These are phyloP conservation scores for Starmerella potacharoeniae DNA, from an alignment of 805 yeast genomes.

Conservation along the genomic window DNA sequence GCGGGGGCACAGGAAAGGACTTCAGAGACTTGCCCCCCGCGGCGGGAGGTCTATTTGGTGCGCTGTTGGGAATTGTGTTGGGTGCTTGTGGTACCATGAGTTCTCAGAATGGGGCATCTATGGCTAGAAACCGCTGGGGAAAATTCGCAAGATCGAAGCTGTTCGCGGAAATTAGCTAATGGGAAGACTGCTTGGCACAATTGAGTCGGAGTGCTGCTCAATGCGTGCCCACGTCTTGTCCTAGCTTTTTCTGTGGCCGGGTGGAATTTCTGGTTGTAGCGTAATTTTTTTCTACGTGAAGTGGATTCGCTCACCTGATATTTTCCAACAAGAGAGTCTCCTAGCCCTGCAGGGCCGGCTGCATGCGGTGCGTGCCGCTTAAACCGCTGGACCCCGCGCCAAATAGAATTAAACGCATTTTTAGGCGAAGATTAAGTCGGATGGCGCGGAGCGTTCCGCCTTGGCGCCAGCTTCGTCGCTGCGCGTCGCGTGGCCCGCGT, in stretches of 20 bases:
- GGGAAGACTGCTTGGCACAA: neutral
- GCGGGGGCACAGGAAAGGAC: neutral
- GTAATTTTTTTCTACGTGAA: constrained; percentile 3
- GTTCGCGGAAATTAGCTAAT: neutral
- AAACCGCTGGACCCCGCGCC: too few relatives aligned
- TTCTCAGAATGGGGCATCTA: constrained; percentile 4
- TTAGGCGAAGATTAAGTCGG: too few relatives aligned
- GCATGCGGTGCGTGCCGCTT: too few relatives aligned
- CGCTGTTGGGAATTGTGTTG: neutral
- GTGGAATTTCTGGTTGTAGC: neutral
- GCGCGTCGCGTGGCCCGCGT: too few relatives aligned
- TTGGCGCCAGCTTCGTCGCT: too few relatives aligned
- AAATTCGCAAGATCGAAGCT: neutral
- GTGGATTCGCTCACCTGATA: constrained; percentile 7
- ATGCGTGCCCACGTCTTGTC: neutral
- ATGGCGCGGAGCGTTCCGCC: too few relatives aligned
- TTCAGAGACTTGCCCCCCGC: constrained; percentile 1
- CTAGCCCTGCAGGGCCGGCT: neutral
- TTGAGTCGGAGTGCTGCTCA: constrained; percentile 1
- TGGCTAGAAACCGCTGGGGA: neutral
- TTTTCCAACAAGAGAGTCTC: neutral
- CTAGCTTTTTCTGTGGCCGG: neutral
- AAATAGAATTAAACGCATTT: too few relatives aligned
- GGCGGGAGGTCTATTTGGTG: neutral
- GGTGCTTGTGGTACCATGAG: constrained; percentile 1